Evolutionary conservation across 2,329 filamentous ascomycete species (phyloP).

Genomic region (Juglanconis oblonga): DNA sequence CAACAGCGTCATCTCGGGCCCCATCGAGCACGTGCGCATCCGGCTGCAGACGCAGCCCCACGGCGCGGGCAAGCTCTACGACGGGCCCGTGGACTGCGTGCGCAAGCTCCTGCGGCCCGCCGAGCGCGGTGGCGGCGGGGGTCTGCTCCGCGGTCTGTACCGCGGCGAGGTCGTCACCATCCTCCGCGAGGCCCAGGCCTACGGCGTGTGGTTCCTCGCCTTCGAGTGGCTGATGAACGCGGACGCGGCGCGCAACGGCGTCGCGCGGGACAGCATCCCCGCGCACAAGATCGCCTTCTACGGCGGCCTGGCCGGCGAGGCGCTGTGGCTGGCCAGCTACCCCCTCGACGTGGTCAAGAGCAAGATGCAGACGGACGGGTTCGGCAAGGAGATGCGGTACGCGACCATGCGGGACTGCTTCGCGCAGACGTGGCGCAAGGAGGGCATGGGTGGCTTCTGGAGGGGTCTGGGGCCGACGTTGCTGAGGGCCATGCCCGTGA

Average conservation of each 20-base stretch:
- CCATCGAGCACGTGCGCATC: conserved; percentile 97
- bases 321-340: conserved; percentile 89
- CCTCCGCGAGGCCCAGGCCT: conserved; percentile 86
- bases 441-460: conserved; percentile 87
- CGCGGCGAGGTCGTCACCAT: conserved; percentile 84
- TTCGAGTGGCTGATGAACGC: conserved; percentile 97
- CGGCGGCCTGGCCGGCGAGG: conserved; percentile 90
- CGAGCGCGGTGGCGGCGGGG: conserved; percentile 57
- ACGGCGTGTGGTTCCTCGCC: conserved; percentile 90
- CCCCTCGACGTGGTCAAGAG: conserved; percentile 98
- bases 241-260: conserved; percentile 74
- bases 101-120: conserved; percentile 71
- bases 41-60: conserved; percentile 95
- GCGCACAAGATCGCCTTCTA: conserved; percentile 87
- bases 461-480: conserved; percentile 89
- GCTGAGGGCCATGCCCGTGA: conserved; percentile 93
- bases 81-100: conserved; percentile 85
- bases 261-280: conserved; percentile 74
- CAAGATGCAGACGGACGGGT: conserved; percentile 98
- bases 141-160: conserved; percentile 73
- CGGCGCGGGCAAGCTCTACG: conserved; percentile 70
- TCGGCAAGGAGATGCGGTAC: conserved; percentile 70
- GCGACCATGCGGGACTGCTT: conserved; percentile 87
- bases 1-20: conserved; percentile 83
- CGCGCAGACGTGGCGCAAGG: conserved; percentile 71